Conservation (phyloP, 257 asterid species). For the Osmanthus fragrans region DNA sequence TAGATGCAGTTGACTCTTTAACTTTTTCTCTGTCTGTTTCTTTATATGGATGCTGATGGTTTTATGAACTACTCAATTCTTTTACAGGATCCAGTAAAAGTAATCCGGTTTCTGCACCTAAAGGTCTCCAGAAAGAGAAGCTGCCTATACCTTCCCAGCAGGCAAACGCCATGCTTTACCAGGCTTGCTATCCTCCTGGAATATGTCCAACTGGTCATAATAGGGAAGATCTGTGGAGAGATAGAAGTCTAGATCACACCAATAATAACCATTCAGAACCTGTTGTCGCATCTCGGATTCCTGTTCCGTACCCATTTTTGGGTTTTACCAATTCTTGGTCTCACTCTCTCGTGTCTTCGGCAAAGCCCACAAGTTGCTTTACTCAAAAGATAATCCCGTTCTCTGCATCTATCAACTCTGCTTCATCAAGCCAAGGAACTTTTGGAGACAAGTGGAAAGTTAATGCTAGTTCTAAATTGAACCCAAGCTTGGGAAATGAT, state of each 20-base stretch:
- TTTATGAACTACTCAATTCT: constrained; percentile 4
- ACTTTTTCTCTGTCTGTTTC: background rate
- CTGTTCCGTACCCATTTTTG: constrained; percentile 47
- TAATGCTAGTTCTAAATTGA: constrained; percentile 35
- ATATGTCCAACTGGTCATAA: constrained; percentile 38
- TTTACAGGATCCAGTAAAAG: constrained; percentile 55
- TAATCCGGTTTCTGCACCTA: constrained; percentile 34
- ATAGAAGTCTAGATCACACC: constrained; percentile 36
- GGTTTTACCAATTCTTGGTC: constrained; percentile 46
- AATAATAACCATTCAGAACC: constrained; percentile 43
- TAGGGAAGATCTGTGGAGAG: constrained; percentile 56
- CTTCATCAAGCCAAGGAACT: constrained; percentile 39
- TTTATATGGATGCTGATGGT: background rate
- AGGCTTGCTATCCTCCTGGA: constrained; percentile 35
- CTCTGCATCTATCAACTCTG: constrained; percentile 46
- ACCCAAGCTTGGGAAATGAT: constrained; percentile 35
- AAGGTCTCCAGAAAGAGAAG: constrained; percentile 47
- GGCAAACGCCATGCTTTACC: constrained; percentile 39
- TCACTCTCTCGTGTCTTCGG: constrained; percentile 57
- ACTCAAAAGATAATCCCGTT: constrained; percentile 47
- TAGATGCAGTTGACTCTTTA: background rate
- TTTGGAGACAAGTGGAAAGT: constrained; percentile 51
- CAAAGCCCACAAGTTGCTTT: constrained; percentile 49
- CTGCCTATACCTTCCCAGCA: constrained; percentile 39
- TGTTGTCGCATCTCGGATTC: constrained; percentile 42